Conservation (phyloP, 768 basidiomycete genomes). For the Pleurotus tuber-regium region DNA sequence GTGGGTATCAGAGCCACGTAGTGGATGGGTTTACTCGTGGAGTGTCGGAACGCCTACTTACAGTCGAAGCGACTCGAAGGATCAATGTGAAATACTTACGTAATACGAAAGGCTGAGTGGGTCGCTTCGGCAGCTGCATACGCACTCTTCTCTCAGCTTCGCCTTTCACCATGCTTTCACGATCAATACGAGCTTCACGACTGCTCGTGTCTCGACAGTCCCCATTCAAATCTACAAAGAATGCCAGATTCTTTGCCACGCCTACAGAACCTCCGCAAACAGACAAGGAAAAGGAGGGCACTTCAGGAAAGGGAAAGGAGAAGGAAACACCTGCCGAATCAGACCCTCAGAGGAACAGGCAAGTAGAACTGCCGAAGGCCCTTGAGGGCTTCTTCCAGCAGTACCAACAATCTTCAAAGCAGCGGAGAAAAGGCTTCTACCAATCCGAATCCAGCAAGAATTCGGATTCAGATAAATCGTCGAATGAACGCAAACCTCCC, state of each 20-base stretch:
- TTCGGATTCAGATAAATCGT: constrained; percentile 26
- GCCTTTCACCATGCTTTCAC: constrained; percentile 54
- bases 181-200: constrained; percentile 50
- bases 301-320: constrained; percentile 30
- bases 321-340: constrained; percentile 22
- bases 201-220: constrained; percentile 33
- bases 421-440: constrained; percentile 31
- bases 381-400: constrained; percentile 82
- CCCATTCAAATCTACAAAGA: neutral
- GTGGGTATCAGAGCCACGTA: too few species aligned
- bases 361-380: constrained; percentile 53
- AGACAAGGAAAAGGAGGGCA: constrained; percentile 14
- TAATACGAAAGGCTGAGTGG: neutral
- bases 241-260: constrained; percentile 33
- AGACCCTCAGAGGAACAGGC: constrained; percentile 27
- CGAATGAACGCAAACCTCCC: constrained; percentile 40
- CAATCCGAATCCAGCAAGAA: constrained; percentile 34
- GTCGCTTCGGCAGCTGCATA: constrained; percentile 5
- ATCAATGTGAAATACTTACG: neutral
- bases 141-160: constrained; percentile 12
- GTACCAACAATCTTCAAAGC: constrained; percentile 39
- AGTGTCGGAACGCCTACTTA: too few species aligned
- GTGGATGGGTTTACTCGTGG: too few species aligned
- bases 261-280: constrained; percentile 36
- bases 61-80: neutral